phyloP scores from a whole-genome alignment of 805 yeast species.

The Pichia gijzeniarum region DNA sequence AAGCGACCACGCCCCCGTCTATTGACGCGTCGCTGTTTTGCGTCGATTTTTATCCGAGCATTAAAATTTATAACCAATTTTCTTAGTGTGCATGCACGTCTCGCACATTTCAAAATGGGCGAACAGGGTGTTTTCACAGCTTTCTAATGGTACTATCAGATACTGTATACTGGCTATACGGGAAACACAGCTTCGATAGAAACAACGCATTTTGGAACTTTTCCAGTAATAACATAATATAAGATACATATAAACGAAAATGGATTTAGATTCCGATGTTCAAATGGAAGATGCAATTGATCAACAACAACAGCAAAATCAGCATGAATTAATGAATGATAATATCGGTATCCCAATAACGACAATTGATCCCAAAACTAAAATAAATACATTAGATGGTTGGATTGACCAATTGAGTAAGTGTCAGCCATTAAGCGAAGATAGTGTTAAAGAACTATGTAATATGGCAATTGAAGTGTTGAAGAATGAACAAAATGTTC shows the following conservation, averaged over 20 bases:
- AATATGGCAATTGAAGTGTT: slow-evolving; percentile 88
- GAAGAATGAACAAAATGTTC: slow-evolving; percentile 89
- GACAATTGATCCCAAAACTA: slow-evolving; percentile 30
- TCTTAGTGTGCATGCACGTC: background rate
- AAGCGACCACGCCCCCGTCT: background rate
- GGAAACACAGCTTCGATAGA: too few species aligned
- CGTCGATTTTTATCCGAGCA: too few species aligned
- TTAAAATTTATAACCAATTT: too few species aligned
- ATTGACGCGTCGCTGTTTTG: background rate
- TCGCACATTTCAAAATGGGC: too few species aligned
- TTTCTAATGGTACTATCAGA: too few species aligned
- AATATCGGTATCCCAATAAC: slow-evolving; percentile 11
- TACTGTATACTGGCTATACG: too few species aligned
- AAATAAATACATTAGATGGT: slow-evolving; percentile 62
- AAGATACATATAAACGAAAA: slow-evolving; percentile 20
- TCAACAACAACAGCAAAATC: slow-evolving; percentile 14
- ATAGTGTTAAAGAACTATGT: slow-evolving; percentile 72
- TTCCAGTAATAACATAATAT: too few species aligned
- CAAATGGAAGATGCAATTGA: slow-evolving; percentile 77
- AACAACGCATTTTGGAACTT: too few species aligned
- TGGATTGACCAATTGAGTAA: slow-evolving; percentile 79
- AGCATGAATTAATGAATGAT: background rate
- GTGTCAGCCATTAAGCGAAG: slow-evolving; percentile 79
- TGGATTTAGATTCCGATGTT: slow-evolving; percentile 76
- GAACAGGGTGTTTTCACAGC: too few species aligned